Percentiles rank a stretch among this genome's conserved stretches.
phyloP scores from a whole-genome alignment of 2,329 filamentous ascomycete genomes.

The Diaporthe australafricana region DNA sequence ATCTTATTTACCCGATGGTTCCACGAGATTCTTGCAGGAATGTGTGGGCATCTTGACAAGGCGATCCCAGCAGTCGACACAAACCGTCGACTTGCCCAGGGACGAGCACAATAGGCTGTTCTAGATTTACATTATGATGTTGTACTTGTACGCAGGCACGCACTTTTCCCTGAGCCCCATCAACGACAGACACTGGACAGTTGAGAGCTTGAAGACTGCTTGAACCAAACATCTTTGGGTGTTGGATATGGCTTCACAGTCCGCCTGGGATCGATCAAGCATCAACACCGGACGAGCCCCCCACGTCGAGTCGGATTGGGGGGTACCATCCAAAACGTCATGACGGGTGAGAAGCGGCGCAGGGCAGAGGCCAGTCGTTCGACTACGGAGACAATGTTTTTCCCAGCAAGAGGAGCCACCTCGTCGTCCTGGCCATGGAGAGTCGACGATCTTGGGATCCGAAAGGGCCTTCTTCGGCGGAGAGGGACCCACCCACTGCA shows the following conservation, averaged over 20 bases:
- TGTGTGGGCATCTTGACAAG: conserved; percentile 27
- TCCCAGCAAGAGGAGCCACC: not conserved
- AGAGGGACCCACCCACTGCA: conserved; percentile 43
- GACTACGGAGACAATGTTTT: not conserved
- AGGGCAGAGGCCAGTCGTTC: not conserved
- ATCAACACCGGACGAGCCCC: not conserved
- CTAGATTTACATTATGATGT: conserved; percentile 13
- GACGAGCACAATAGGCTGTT: conserved; percentile 12
- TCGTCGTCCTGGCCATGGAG: not conserved
- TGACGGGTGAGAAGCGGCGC: not conserved
- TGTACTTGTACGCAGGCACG: not conserved
- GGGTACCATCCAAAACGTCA: not conserved
- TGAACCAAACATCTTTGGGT: not conserved
- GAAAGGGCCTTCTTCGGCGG: conserved; percentile 23
- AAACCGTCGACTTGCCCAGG: not conserved
- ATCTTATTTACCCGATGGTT: conserved; percentile 32
- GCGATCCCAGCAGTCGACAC: conserved; percentile 26
- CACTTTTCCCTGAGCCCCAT: not conserved
- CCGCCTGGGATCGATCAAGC: not conserved
- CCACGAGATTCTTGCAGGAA: conserved; percentile 31
- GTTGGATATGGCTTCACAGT: conserved; percentile 3
- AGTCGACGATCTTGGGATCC: not conserved
- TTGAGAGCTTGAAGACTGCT: not conserved
- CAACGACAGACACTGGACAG: not conserved
- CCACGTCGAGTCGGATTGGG: not conserved